Base-by-base conservation (phyloP, 495 filamentous ascomycete species). In the Xylaria bambusicola region DNA sequence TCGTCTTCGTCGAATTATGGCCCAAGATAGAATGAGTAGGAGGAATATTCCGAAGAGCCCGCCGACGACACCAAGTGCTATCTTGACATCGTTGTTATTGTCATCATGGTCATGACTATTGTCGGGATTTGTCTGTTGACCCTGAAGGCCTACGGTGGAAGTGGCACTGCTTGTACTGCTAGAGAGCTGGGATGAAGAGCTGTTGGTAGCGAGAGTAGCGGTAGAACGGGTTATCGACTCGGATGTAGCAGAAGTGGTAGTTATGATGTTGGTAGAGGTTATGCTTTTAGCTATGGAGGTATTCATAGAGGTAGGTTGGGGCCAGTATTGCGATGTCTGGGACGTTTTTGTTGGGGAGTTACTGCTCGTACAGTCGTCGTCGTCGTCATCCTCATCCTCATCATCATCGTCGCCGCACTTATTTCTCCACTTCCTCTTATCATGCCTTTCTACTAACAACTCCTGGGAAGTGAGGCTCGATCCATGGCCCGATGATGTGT, bases 1-100 rank as follows among this genome's bases (percentile, higher is more conserved):
- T 52, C 48, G 57, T 49, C 52, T 66, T 3, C 60, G 67, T 13
- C 67, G 65, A 36, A 68, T 48, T 31, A 54, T 36, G 23, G 66
- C 0, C 48, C 52, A 66, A 35, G 64, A 70, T 52, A 58, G 68
- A 6, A 60, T 26, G 3, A 35, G 8, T 0, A 70, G 23, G 3
- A 62, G 10, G 20, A 62, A 13, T 5, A 67, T 20, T 15, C 15
- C 18, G 1, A 61, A 8, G 2, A 70, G 15, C 12, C 40, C 57
- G 23, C 67, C 67, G 26, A 68, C 18, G 9, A 64, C 36, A 4
- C 38, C 56, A 18, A 48, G 42, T 6, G 52, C 62, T 57, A 68
- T 60, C 0, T 20, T 41, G 9, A 8, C 8, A 29, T 50, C 6
- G 6, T 61, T 23, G 13, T 47, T 33, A 18, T 51, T 31, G 24